Conservation (phyloP, 108 stramenopile genomes). For the Fragilaria radians region DNA sequence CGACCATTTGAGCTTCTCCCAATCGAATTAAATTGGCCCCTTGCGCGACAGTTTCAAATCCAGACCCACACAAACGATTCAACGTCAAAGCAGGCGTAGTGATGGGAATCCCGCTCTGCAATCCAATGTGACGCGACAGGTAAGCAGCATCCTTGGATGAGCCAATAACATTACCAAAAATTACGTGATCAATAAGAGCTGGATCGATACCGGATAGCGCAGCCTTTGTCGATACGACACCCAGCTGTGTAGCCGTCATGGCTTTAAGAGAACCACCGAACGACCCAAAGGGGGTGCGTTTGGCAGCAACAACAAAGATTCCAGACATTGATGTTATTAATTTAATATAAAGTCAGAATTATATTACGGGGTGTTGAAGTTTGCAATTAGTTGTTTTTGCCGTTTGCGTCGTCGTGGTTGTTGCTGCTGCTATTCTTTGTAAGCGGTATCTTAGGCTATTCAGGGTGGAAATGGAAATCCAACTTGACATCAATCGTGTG, state of each 20-base stretch:
- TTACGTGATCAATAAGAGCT: constrained; percentile 67
- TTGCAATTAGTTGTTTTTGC: too few species aligned
- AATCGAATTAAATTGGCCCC: constrained; percentile 87
- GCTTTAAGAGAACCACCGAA: constrained; percentile 91
- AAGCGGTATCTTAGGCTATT: too few species aligned
- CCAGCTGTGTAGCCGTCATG: constrained; percentile 75
- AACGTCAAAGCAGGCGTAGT: constrained; percentile 87
- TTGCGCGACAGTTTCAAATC: constrained; percentile 94
- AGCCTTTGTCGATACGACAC: constrained; percentile 64
- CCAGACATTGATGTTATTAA: constrained; percentile 31
- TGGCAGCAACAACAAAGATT: constrained; percentile 96
- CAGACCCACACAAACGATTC: constrained; percentile 96
- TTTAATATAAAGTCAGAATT: too few species aligned
- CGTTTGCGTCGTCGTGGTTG: too few species aligned
- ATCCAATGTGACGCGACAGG: constrained; percentile 88
- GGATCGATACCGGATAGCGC: constrained; percentile 77
- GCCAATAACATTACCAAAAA: constrained; percentile 96
- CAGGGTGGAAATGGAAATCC: too few species aligned
- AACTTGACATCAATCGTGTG: too few species aligned
- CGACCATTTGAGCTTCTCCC: constrained; percentile 73
- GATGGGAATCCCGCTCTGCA: constrained; percentile 70
- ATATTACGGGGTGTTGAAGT: too few species aligned
- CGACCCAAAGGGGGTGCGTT: constrained; percentile 96
- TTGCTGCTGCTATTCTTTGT: too few species aligned
- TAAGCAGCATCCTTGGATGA: constrained; percentile 88